Conservation (phyloP, 306 rosid species). For the Gastrolobium bilobum region DNA sequence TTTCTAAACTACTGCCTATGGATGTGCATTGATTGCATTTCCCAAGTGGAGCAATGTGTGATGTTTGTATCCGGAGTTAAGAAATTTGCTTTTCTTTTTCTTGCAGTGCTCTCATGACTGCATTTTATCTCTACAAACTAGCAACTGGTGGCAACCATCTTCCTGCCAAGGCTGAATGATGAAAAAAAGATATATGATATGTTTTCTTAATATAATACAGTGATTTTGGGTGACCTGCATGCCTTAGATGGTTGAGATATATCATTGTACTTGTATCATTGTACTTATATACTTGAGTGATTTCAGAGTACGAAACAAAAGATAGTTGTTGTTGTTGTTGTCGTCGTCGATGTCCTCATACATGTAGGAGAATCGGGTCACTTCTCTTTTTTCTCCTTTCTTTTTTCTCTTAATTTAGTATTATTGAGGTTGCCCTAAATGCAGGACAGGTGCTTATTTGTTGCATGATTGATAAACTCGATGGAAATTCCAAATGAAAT, state of each 20-base stretch:
- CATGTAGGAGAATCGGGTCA: conserved; percentile 20
- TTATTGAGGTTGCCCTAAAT: conserved; percentile 27
- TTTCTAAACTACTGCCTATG: conserved; percentile 6
- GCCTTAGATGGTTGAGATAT: conserved; percentile 24
- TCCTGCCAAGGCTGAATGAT: conserved; percentile 72
- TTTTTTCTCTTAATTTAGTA: conserved; percentile 20
- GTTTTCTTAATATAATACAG: background rate
- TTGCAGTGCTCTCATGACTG: conserved; percentile 82
- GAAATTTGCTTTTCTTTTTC: conserved; percentile 34
- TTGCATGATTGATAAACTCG: conserved; percentile 35
- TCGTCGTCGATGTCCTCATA: conserved; percentile 5
- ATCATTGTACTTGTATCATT: conserved; percentile 23
- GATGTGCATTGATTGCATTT: conserved; percentile 2
- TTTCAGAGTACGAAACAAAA: conserved; percentile 37
- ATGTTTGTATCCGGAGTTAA: conserved; percentile 40
- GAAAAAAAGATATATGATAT: background rate
- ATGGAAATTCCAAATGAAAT: conserved; percentile 25
- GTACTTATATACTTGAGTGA: background rate
- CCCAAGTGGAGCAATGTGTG: background rate
- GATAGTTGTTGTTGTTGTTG: conserved; percentile 13
- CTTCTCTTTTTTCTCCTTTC: background rate
- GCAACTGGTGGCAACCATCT: conserved; percentile 90
- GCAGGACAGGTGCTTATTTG: conserved; percentile 18
- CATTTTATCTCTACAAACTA: conserved; percentile 80
- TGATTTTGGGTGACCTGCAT: conserved; percentile 7